Percentiles rank a stretch among this genome's conserved stretches.
Evolutionary conservation across 2,329 filamentous ascomycete genomes (phyloP).

Genomic region (Diaporthe sp.): DNA sequence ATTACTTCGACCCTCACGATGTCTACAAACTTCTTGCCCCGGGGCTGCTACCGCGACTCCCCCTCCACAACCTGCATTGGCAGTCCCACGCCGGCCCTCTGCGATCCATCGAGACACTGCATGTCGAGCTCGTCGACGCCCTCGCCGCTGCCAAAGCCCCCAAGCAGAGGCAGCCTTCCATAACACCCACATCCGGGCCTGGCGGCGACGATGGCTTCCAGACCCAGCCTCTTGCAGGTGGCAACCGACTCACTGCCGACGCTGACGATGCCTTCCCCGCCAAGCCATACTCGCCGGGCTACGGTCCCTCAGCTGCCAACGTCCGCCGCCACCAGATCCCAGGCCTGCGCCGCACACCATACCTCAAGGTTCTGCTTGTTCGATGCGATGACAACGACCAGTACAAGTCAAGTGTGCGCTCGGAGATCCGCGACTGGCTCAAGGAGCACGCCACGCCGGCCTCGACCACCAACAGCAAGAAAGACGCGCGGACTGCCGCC

Average conservation of each 20-base stretch:
- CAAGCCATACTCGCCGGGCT: conserved; percentile 39
- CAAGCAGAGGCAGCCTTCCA: conserved; percentile 42
- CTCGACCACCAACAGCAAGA: conserved; percentile 66
- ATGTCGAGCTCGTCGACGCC: conserved; percentile 86
- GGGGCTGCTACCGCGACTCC: conserved; percentile 82
- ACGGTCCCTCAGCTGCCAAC: conserved; percentile 44
- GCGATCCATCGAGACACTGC: conserved; percentile 92
- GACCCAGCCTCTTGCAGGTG: conserved; percentile 65
- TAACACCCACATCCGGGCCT: conserved; percentile 6
- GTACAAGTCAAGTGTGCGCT: conserved; percentile 85
- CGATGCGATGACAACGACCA: conserved; percentile 96
- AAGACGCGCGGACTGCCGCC: conserved; percentile 70
- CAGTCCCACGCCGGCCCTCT: conserved; percentile 93
- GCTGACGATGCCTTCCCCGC: conserved; percentile 34
- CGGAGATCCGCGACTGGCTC: conserved; percentile 91
- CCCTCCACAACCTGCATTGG: conserved; percentile 94
- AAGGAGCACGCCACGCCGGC: conserved; percentile 78
- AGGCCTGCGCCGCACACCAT: conserved; percentile 91
- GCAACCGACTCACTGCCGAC: conserved; percentile 40
- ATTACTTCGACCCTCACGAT: conserved; percentile 94
- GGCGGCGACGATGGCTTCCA: conserved; percentile 72
- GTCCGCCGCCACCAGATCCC: conserved; percentile 92
- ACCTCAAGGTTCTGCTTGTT: conserved; percentile 90
- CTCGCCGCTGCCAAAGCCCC: conserved; percentile 50
- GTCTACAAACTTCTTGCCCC: conserved; percentile 87